A percentile compares a stretch with the other conserved stretches of the same genome.
These are phyloP conservation scores for Aspergillus asperescens DNA, from an alignment of 495 filamentous ascomycete species.

Conservation along the genomic window DNA sequence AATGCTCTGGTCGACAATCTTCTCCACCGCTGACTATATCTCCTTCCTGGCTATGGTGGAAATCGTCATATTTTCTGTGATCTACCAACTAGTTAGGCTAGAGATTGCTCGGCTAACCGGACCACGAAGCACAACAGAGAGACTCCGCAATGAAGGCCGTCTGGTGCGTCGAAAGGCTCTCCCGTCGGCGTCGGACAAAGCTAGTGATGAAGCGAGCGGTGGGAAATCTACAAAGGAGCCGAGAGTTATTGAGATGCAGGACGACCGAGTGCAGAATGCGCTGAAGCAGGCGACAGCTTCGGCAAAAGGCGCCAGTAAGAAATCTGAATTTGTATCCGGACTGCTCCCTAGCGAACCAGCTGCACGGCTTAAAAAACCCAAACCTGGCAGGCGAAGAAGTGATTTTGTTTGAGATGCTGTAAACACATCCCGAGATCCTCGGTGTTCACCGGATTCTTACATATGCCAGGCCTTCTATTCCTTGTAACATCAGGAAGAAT, in stretches of 20 bases:
- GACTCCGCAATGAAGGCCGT: not conserved
- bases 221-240: not conserved
- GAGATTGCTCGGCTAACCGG: not conserved
- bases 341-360: slow-evolving; percentile 1
- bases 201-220: not conserved
- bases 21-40: slow-evolving; percentile 4
- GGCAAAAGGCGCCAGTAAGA: not conserved
- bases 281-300: not conserved
- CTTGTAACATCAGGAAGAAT: not conserved
- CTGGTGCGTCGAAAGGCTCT: not conserved
- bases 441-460: not conserved
- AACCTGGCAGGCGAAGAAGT: slow-evolving; percentile 8
- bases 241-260: slow-evolving; percentile 6
- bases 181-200: not conserved
- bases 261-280: not conserved
- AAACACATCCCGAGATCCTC: no score
- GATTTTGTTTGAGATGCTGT: slow-evolving; percentile 11
- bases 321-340: not conserved
- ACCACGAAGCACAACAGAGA: not conserved
- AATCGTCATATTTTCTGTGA: slow-evolving; percentile 4
- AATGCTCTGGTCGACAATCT: slow-evolving; percentile 9
- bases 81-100: slow-evolving; percentile 8
- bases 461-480: no score
- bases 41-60: slow-evolving; percentile 7
- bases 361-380: slow-evolving; percentile 5